Percentiles rank a stretch among this genome's conserved stretches.
Conservation (phyloP, 352 stramenopile species). For the Phytophthora podocarpi region DNA sequence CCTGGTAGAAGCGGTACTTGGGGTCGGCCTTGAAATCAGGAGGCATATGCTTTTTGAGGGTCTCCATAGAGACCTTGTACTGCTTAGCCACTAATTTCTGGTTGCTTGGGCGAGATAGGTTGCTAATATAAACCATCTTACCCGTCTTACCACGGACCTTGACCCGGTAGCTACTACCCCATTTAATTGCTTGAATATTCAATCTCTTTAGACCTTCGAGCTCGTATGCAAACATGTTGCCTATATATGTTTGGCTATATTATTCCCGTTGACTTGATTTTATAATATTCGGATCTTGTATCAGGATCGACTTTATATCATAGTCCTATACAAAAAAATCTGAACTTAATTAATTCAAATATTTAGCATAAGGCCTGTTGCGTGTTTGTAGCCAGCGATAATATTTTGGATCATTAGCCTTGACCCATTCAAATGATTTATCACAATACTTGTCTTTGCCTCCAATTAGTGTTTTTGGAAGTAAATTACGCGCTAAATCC, state of each 20-base stretch:
- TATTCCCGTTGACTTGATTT: slow-evolving; percentile 24
- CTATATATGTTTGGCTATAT: slow-evolving; percentile 30
- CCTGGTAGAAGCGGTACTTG: slow-evolving; percentile 15
- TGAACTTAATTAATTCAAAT: slow-evolving; percentile 23
- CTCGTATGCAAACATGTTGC: neutral
- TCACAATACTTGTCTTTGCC: slow-evolving; percentile 3
- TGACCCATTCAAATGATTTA: slow-evolving; percentile 3
- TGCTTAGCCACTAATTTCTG: slow-evolving; percentile 14
- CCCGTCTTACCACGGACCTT: too few species aligned
- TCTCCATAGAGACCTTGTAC: slow-evolving; percentile 16
- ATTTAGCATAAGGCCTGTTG: slow-evolving; percentile 8
- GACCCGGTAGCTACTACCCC: too few species aligned
- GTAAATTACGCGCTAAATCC: slow-evolving; percentile 6
- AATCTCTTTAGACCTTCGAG: too few species aligned
- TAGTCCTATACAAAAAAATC: slow-evolving; percentile 15
- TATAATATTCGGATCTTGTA: slow-evolving; percentile 25
- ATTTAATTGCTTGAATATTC: too few species aligned
- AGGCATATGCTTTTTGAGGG: slow-evolving; percentile 15
- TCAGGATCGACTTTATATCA: slow-evolving; percentile 25
- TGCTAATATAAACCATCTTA: slow-evolving; percentile 18
- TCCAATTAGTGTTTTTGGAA: slow-evolving; percentile 2
- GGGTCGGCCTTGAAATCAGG: slow-evolving; percentile 9
- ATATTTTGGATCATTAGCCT: neutral
- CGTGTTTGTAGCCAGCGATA: slow-evolving; percentile 7
- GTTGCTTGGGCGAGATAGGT: slow-evolving; percentile 7